Evolutionary conservation across 2,329 filamentous ascomycete genomes (phyloP).

Genomic region (Colletotrichum costaricense): DNA sequence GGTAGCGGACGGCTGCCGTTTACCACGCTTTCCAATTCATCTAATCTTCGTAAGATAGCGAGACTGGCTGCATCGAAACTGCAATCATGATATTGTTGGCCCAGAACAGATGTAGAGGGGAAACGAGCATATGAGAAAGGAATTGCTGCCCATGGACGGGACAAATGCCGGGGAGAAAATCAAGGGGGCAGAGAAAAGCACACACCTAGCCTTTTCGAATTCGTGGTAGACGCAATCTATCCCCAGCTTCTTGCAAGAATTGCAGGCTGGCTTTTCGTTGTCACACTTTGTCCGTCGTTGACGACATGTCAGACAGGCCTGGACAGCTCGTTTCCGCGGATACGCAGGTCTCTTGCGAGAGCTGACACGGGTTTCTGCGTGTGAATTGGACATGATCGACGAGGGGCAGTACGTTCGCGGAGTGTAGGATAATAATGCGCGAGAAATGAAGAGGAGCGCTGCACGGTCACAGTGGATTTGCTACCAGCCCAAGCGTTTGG

Average conservation of each 20-base stretch:
- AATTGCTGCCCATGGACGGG: too few relatives aligned
- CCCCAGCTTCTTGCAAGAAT: neutral
- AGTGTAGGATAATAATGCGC: neutral
- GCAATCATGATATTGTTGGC: neutral
- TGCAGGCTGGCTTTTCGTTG: slow-evolving; percentile 6
- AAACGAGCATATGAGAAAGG: too few relatives aligned
- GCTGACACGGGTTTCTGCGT: neutral
- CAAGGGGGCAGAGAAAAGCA: neutral
- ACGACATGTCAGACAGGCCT: slow-evolving; percentile 13
- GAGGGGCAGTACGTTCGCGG: neutral
- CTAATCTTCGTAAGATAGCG: slow-evolving; percentile 2
- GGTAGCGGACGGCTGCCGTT: neutral
- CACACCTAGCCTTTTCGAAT: slow-evolving; percentile 15
- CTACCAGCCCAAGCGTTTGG: too few relatives aligned
- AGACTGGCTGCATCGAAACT: slow-evolving; percentile 19
- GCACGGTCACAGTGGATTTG: too few relatives aligned
- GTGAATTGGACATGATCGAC: neutral
- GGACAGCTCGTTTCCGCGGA: slow-evolving; percentile 18
- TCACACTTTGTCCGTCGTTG: slow-evolving; percentile 14
- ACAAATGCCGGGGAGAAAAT: too few relatives aligned
- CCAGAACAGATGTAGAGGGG: too few relatives aligned
- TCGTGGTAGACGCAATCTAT: slow-evolving; percentile 21
- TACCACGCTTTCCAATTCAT: neutral
- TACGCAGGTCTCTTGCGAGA: neutral
- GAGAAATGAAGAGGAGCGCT: neutral